Base-by-base conservation (phyloP, 2,329 filamentous ascomycete species). In the Aspergillus pseudonomiae region DNA sequence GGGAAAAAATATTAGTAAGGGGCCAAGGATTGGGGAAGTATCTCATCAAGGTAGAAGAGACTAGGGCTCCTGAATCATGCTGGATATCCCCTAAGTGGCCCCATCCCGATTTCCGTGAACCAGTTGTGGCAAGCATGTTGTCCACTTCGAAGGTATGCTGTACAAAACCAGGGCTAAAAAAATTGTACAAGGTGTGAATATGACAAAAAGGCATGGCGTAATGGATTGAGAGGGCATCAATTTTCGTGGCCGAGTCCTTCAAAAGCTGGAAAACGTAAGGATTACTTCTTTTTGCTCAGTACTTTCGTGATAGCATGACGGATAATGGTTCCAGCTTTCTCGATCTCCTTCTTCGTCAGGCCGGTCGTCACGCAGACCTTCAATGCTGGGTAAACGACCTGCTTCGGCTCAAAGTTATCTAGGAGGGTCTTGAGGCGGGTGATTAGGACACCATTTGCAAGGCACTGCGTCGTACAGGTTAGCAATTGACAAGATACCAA, bases 251-350 rank as follows among this genome's bases (percentile, higher is more conserved):
- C 53, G 52, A 62, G 32, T 62, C 61, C 57, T 59, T 62, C 26
- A 53, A 48, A 63, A 36, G 55, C 60, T 30, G 28, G 41, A 52
- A 57, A 64, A 50, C 50, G 58, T 39, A 67, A 62, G 58, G 63
- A 66, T 79, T 71, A 83, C 69, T 79, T 84, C 74, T 79, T 80
- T 72, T 80, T 80, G 70, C 83, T 86, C 85, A 99, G 88, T 65
- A 98, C 88, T 81, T 97, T 97, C 58, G 94, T 96, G 69, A 98
- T 92, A 16, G 95, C 94, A 80, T 97, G 94, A 64, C 94, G 86
- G 69, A 99, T 94, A 11, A 87, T 89, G 9, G 90, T 88, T 16
- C 94, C 95, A 0, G 95, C 93, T 83, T 96, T 97, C 81, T 99
- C 96, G 60, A 94, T 91, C 78, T 99, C 95, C 82, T 96, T 97